Evolutionary conservation across 768 basidiomycete genomes (phyloP).

Genomic region (Lyophyllum semitale): DNA sequence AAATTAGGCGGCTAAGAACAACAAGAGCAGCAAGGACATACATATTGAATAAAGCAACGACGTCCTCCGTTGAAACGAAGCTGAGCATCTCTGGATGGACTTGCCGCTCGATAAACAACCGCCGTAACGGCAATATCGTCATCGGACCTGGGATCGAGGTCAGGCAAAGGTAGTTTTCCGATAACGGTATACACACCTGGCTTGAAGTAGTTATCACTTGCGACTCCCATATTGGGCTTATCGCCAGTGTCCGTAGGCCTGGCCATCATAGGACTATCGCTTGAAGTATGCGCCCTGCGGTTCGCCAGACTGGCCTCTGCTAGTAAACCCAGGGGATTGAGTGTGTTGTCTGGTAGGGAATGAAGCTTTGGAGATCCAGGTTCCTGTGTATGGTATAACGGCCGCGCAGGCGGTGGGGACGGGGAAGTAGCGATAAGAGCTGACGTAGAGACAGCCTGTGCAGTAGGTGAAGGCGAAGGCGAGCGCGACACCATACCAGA

Average conservation of each 20-base stretch:
- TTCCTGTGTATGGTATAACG: conserved; percentile 28
- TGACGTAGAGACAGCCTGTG: conserved; percentile 55
- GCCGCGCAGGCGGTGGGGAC: conserved; percentile 47
- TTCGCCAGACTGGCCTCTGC: conserved; percentile 88
- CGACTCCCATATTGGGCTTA: conserved; percentile 68
- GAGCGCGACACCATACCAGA: conserved; percentile 83
- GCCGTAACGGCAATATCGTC: conserved; percentile 81
- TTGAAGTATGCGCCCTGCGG: conserved; percentile 56
- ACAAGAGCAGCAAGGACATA: conserved; percentile 37
- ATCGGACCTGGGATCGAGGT: conserved; percentile 65
- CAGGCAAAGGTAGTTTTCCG: conserved; percentile 1
- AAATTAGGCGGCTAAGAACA: conserved; percentile 12
- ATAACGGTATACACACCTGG: conserved; percentile 56
- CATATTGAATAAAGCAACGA: conserved; percentile 90
- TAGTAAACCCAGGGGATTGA: conserved; percentile 91
- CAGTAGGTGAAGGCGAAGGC: conserved; percentile 74
- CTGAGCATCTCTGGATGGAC: conserved; percentile 92
- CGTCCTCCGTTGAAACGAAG: conserved; percentile 86
- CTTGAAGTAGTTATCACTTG: conserved; percentile 88
- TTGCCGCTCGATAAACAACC: conserved; percentile 85
- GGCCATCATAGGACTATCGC: conserved; percentile 40
- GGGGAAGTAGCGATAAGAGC: conserved; percentile 56
- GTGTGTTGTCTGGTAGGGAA: conserved; percentile 85
- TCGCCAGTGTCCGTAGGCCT: conserved; percentile 37
- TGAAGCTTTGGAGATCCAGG: conserved; percentile 83